Conservation (phyloP, 2,329 filamentous ascomycete genomes). For the Neurospora sp. region DNA sequence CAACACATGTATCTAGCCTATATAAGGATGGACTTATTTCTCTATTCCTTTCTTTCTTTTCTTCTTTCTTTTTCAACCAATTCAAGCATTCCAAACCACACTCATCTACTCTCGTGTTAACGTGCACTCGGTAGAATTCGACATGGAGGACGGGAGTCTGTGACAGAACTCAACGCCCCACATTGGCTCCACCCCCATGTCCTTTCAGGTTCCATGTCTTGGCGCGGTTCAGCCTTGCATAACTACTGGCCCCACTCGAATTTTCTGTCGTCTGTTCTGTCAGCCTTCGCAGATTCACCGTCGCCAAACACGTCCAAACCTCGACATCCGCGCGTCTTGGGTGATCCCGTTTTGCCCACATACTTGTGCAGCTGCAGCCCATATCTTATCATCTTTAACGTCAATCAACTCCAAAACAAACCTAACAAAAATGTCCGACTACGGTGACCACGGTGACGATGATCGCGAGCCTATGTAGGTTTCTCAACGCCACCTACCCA, state of each 20-base stretch:
- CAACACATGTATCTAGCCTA: too few species aligned
- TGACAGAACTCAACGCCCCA: too few species aligned
- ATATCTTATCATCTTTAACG: too few species aligned
- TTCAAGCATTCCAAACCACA: too few species aligned
- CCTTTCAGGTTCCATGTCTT: background rate
- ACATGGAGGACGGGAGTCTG: too few species aligned
- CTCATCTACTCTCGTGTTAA: too few species aligned
- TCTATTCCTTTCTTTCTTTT: too few species aligned
- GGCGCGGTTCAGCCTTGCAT: slow-evolving; percentile 1
- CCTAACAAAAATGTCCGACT: slow-evolving; percentile 55
- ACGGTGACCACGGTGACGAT: slow-evolving; percentile 58
- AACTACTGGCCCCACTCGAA: slow-evolving; percentile 11
- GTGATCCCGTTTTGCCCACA: background rate
- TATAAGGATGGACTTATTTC: too few species aligned
- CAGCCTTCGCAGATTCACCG: slow-evolving; percentile 1
- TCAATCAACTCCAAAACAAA: background rate
- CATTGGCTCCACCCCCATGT: background rate
- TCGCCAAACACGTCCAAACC: background rate
- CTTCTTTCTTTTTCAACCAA: too few species aligned
- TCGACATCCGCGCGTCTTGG: background rate
- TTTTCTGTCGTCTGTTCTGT: slow-evolving; percentile 10
- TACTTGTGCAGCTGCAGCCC: background rate
- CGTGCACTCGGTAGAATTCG: too few species aligned
- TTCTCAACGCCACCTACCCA: background rate
- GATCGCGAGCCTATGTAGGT: slow-evolving; percentile 36